Percentiles rank a stretch among this genome's conserved stretches.
These are phyloP conservation scores for Avena atlantica DNA, from an alignment of 176 grass and related monocot genomes.

Conservation along the genomic window DNA sequence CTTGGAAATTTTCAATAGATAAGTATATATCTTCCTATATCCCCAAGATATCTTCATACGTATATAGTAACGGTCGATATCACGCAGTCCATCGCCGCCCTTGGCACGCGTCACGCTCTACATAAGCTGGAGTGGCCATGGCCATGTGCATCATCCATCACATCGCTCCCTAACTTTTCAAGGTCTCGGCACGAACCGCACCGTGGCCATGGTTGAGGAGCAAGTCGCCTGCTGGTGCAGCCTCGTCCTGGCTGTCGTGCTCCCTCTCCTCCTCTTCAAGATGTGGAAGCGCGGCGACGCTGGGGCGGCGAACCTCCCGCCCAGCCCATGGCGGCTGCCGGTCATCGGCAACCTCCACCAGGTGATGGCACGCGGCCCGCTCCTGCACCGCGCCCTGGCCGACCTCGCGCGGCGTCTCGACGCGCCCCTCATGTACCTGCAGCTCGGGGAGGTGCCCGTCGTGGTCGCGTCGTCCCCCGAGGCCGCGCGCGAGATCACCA, in stretches of 20 bases:
- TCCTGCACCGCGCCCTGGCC: conserved; percentile 30
- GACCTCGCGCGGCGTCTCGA: conserved; percentile 19
- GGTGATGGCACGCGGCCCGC: conserved; percentile 13
- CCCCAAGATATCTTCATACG: no score
- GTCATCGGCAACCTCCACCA: conserved; percentile 56
- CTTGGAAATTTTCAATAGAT: no score
- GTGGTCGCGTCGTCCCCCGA: conserved; percentile 47
- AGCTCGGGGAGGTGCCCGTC: conserved; percentile 38
- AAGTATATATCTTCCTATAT: no score
- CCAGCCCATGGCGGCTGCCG: conserved; percentile 43
- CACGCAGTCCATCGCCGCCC: no score
- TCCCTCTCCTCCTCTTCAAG: background rate
- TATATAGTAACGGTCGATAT: no score
- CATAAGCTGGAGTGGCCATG: background rate
- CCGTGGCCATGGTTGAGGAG: background rate
- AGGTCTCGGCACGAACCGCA: background rate
- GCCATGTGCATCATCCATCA: background rate
- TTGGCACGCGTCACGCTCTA: background rate
- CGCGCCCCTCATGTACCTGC: conserved; percentile 40
- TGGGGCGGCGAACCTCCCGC: background rate
- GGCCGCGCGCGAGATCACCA: conserved; percentile 41
- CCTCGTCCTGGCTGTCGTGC: background rate
- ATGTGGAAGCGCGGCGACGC: background rate
- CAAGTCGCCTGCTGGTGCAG: background rate
- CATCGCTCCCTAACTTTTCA: background rate